Conservation (phyloP, 2,329 filamentous ascomycete species). For the Esteya vermicola region DNA sequence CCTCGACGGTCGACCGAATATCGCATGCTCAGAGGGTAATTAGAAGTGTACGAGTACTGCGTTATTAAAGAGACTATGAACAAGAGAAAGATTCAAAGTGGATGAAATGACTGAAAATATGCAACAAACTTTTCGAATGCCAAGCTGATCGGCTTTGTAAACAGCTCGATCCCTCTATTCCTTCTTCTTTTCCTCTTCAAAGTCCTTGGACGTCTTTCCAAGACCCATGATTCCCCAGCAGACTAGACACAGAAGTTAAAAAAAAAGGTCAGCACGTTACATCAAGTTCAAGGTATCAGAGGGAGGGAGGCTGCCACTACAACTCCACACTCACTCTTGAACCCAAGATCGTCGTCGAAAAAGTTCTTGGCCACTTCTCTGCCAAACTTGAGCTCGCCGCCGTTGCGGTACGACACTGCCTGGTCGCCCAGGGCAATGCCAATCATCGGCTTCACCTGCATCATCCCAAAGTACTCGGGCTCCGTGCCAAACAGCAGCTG, state of each 20-base stretch:
- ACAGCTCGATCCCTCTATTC: too few relatives aligned
- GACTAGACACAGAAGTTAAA: too few relatives aligned
- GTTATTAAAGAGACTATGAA: too few relatives aligned
- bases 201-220: neutral
- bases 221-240: too few relatives aligned
- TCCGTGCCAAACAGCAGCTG: slow-evolving; percentile 21
- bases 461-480: slow-evolving; percentile 33
- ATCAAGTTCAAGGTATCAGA: neutral
- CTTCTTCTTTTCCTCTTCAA: neutral
- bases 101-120: too few relatives aligned
- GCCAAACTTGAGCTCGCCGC: slow-evolving; percentile 43
- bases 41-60: too few relatives aligned
- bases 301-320: neutral
- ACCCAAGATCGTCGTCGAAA: slow-evolving; percentile 56
- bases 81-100: too few relatives aligned
- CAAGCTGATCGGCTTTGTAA: too few relatives aligned
- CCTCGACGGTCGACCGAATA: too few relatives aligned
- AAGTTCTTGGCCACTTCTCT: slow-evolving; percentile 48
- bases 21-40: too few relatives aligned
- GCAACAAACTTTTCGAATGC: too few relatives aligned
- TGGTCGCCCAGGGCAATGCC: slow-evolving; percentile 57
- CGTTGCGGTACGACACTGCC: slow-evolving; percentile 47
- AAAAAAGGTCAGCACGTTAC: too few relatives aligned
- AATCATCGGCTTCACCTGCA: slow-evolving; percentile 49
- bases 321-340: slow-evolving; percentile 28